Evolutionary conservation across 768 basidiomycete genomes (phyloP), one percentile per base, ranked within the genome.

Genomic region (Panaeolus cyanescens): DNA sequence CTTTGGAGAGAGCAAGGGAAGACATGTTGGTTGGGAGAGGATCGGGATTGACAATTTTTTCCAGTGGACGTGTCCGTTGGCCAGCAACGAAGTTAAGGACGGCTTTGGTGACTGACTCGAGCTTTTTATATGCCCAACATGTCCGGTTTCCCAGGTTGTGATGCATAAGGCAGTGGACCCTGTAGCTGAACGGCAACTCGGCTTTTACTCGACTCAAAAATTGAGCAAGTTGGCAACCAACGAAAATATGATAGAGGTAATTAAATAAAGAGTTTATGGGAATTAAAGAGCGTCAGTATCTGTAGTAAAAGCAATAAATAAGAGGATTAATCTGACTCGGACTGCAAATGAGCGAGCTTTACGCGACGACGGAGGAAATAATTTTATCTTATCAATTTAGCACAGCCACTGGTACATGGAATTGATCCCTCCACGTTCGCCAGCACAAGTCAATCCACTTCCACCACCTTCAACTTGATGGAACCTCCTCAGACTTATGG

Each of bases 341-440:
- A 22, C 12, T 50, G 45, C 45, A 50, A 50, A 50, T 50, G 45
- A 50, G 45, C 45, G 45, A 50, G 15, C 45, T 50, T 50, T 50
- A 50, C 45, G 45, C 45, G 45, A 28, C 45, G 45, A 28, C 25
- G 45, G 45, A n/a, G n/a, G n/a, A n/a, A 50, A 50, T 50, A 50
- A 50, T 50, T 50, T 50, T 50, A 50, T 50, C 45, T 50, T 50
- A 50, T 50, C 45, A 25, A 28, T 25, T 25, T 50, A 50, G 25
- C 45, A 50, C 45, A 50, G 45, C 45, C 45, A 50, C 45, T 13
- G 3, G 6, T 50, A 22, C 25, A 42, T 42, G 12, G 45, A 50
- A 28, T 39, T 19, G 10, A 7, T 15, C 7, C 19, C 19, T 50
- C 19, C 45, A 50, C 45, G 28, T 50, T 50, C 20, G 40, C 40